Base-by-base conservation (phyloP, 495 filamentous ascomycete species). In the Penicillium paradoxum region DNA sequence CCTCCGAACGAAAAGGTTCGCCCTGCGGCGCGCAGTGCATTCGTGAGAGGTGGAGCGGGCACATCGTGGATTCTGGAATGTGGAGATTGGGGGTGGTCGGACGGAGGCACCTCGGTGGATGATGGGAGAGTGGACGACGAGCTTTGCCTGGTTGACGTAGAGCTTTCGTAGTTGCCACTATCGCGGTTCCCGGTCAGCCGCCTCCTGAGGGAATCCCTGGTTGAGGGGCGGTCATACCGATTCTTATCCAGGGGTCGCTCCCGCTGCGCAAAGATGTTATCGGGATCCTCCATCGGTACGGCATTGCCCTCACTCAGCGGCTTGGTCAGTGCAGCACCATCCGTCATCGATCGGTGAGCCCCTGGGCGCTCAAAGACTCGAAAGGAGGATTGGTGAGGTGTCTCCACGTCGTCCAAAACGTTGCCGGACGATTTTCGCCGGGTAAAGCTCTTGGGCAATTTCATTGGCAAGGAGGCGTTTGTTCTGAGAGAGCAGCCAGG, bases 101-200 rank as follows among this genome's bases (percentile, higher is more conserved):
- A 75, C 6, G 68, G 66, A 18, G 74, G 72, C 6, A 77, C 65
- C 53, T 89, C 87, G 19, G 83, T 83, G 7, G 86, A 88, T 6
- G 86, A 89, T 19, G 87, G 85, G 8, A 84, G 70, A 15, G 86
- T 90, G 6, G 87, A 88, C 14, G 83, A 81, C 49, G 87, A 87
- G 62, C 85, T 89, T 55, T 87, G 75, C 44, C 85, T 82, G 10
- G 69, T 73, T n/a, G 77, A 77, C 27, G 72, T 70, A 25, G 86
- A 86, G 58, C 82, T 84, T 57, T 89, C 79, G 58, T 76, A 66
- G 37, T 84, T 84, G 49, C 82, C 84, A 67, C 85, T 87, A 48
- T 79, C 78, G 63, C 78, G 82, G 57, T 43, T 57, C 33, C 58
- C 42, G 46, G 64, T 76, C 66, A 74, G 72, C 50, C 45, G 59